Evolutionary conservation across 1,284 basidiomycete genomes (phyloP).

Genomic region (Moniliella sp.): DNA sequence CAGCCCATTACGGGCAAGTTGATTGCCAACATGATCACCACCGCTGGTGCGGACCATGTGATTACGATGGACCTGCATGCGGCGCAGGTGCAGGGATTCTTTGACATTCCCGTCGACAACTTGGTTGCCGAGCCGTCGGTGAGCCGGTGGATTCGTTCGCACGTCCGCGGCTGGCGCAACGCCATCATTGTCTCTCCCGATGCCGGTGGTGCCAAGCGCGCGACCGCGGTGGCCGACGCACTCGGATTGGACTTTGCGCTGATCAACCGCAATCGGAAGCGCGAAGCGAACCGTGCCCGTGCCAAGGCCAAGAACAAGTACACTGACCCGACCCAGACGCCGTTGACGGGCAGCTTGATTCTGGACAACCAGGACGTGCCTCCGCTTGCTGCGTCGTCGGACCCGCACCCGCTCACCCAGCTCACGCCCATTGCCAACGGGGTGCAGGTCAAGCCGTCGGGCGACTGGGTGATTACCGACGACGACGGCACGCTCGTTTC

Average conservation of each 20-base stretch:
- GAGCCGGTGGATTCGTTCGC: slow-evolving; percentile 49
- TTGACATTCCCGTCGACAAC: slow-evolving; percentile 96
- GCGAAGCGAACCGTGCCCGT: slow-evolving; percentile 21
- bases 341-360: slow-evolving; percentile 15
- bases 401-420: slow-evolving; percentile 2
- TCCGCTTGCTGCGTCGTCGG: not conserved
- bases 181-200: slow-evolving; percentile 88
- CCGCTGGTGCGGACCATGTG: slow-evolving; percentile 90
- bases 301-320: slow-evolving; percentile 8
- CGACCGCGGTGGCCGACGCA: slow-evolving; percentile 81
- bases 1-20: slow-evolving; percentile 96
- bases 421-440: slow-evolving; percentile 27
- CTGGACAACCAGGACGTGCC: slow-evolving; percentile 4
- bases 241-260: slow-evolving; percentile 87
- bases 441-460: slow-evolving; percentile 34
- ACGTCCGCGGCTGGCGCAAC: slow-evolving; percentile 66
- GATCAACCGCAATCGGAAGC: slow-evolving; percentile 59
- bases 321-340: slow-evolving; percentile 12
- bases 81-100: slow-evolving; percentile 95
- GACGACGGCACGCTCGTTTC: slow-evolving; percentile 20
- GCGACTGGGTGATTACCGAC: slow-evolving; percentile 29
- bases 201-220: slow-evolving; percentile 87
- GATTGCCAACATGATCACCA: slow-evolving; percentile 84
- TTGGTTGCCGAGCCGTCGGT: slow-evolving; percentile 24
- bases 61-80: slow-evolving; percentile 98